phyloP scores from a whole-genome alignment of 345 rosid genomes.

The Sonneratia alba region DNA sequence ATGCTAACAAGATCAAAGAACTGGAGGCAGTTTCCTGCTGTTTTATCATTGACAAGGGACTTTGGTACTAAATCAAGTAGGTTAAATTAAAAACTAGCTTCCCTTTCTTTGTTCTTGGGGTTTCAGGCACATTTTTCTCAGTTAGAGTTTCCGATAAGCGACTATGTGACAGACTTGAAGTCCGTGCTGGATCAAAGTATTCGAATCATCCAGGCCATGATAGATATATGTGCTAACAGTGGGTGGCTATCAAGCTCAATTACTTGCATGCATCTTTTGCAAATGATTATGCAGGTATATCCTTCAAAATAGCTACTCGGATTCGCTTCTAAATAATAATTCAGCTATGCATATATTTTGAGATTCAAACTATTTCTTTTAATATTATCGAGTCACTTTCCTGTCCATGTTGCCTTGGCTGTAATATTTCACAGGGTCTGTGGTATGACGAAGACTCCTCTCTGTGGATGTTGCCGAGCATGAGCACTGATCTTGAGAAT shows the following conservation, averaged over 20 bases:
- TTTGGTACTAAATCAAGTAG: neutral
- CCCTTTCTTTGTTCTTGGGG: neutral
- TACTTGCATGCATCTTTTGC: conserved; percentile 91
- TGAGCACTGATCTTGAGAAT: conserved; percentile 52
- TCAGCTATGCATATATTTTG: neutral
- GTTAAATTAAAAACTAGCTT: neutral
- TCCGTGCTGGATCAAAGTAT: conserved; percentile 96
- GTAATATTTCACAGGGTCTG: conserved; percentile 44
- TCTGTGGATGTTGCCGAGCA: conserved; percentile 86
- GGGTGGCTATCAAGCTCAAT: conserved; percentile 96
- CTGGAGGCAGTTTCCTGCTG: neutral
- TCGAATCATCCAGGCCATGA: conserved; percentile 96
- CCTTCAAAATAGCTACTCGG: neutral
- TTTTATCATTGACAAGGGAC: neutral
- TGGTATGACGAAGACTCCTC: conserved; percentile 77
- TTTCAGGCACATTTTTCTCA: conserved; percentile 86
- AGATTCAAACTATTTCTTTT: neutral
- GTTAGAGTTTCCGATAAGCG: conserved; percentile 82
- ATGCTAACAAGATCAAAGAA: neutral
- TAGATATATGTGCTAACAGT: conserved; percentile 93
- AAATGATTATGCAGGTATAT: conserved; percentile 96
- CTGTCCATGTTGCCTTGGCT: neutral
- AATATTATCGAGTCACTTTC: neutral
- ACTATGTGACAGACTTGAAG: conserved; percentile 86
- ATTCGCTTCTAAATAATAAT: neutral